phyloP scores from a whole-genome alignment of 805 yeast genomes.

The Komagataella ulmi region DNA sequence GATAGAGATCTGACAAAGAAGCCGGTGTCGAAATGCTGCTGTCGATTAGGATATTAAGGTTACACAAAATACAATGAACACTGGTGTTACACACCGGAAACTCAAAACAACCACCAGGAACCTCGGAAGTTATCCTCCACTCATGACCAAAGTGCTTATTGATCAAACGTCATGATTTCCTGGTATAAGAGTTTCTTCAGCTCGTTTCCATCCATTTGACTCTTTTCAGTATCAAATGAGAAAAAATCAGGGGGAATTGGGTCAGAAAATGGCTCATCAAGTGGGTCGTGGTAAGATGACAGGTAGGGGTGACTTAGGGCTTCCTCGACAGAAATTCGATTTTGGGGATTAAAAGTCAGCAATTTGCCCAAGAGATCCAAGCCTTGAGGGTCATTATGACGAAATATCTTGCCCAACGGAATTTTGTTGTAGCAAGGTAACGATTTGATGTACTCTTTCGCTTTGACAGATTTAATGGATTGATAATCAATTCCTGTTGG shows the following conservation, averaged over 20 bases:
- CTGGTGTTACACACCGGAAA: background rate
- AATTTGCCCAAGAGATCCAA: conserved; percentile 57
- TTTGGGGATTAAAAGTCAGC: conserved; percentile 69
- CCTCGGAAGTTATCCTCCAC: background rate
- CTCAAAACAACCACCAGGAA: background rate
- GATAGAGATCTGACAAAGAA: background rate
- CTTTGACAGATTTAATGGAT: conserved; percentile 61
- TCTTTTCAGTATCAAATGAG: conserved; percentile 39
- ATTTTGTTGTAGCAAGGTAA: conserved; percentile 48
- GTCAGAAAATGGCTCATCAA: conserved; percentile 51
- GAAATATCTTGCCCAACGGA: conserved; percentile 35
- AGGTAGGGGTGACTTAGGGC: conserved; percentile 78
- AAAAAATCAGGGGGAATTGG: conserved; percentile 43
- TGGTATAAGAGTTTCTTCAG: conserved; percentile 38
- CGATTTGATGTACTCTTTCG: conserved; percentile 63
- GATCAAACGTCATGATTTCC: conserved; percentile 24
- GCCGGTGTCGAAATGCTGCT: background rate
- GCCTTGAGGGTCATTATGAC: conserved; percentile 33
- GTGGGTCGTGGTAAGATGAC: conserved; percentile 52
- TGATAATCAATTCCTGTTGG: conserved; percentile 64
- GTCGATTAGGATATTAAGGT: background rate
- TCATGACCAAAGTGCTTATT: background rate
- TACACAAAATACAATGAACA: background rate
- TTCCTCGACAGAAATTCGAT: conserved; percentile 70
- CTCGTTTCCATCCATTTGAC: conserved; percentile 33